Evolutionary conservation across 2,329 filamentous ascomycete species (phyloP).

Genomic region (Colletotrichum lindemuthianum): DNA sequence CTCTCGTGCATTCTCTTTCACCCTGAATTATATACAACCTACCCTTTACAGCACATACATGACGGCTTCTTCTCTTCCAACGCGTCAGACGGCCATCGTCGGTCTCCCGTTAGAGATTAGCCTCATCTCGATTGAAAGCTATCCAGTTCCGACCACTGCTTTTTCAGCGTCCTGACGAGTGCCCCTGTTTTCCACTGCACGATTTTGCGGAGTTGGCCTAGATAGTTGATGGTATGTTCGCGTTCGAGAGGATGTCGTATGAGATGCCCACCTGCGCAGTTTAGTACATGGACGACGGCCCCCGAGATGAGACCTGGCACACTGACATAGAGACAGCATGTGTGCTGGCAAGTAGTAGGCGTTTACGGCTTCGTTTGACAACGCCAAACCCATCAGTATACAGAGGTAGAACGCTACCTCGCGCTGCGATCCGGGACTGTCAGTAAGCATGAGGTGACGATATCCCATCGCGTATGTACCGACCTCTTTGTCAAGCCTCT

Average conservation of each 20-base stretch:
- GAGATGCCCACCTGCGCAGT: slow-evolving; percentile 15
- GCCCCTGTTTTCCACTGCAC: slow-evolving; percentile 31
- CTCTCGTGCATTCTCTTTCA: too few relatives aligned
- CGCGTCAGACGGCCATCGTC: too few relatives aligned
- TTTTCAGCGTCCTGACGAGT: slow-evolving; percentile 35
- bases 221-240: slow-evolving; percentile 39
- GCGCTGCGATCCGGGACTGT: background rate
- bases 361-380: slow-evolving; percentile 38
- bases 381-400: slow-evolving; percentile 38
- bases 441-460: background rate
- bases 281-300: background rate
- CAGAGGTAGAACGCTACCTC: slow-evolving; percentile 29
- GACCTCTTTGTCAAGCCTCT: slow-evolving; percentile 25
- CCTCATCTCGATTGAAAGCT: slow-evolving; percentile 23
- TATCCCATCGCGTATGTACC: background rate
- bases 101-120: background rate
- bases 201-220: slow-evolving; percentile 25
- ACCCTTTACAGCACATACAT: too few relatives aligned
- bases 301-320: slow-evolving; percentile 12
- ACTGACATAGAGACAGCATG: slow-evolving; percentile 39
- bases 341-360: slow-evolving; percentile 39
- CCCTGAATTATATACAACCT: too few relatives aligned
- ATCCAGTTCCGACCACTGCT: slow-evolving; percentile 30
- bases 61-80: too few relatives aligned
- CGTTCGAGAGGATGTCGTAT: slow-evolving; percentile 21